Percentiles rank a stretch among this genome's conserved stretches.
phyloP scores from a whole-genome alignment of 2,329 filamentous ascomycete species.

The Seiridium unicorne region DNA sequence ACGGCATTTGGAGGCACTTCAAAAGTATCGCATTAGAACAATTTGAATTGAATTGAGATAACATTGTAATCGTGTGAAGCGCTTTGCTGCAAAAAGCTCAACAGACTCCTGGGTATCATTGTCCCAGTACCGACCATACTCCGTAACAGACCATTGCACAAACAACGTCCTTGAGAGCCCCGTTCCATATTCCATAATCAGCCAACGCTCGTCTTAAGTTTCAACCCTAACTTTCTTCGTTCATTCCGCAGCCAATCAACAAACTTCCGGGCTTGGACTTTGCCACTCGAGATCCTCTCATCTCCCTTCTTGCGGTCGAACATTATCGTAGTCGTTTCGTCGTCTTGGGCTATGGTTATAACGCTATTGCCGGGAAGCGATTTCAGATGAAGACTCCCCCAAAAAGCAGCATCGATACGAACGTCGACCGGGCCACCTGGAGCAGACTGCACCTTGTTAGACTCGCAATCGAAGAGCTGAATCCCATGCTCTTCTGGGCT shows the following conservation, averaged over 20 bases:
- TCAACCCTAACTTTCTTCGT: neutral
- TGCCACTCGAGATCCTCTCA: constrained; percentile 14
- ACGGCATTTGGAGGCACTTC: neutral
- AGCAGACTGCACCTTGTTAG: neutral
- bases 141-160: too few relatives aligned
- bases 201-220: neutral
- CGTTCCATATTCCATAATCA: neutral
- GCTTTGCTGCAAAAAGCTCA: too few relatives aligned
- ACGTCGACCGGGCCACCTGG: neutral
- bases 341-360: constrained; percentile 4
- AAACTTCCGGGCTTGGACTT: constrained; percentile 19
- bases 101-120: too few relatives aligned
- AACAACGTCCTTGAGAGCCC: too few relatives aligned
- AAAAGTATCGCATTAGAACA: neutral
- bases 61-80: too few relatives aligned
- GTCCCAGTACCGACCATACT: too few relatives aligned
- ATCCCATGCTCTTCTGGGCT: neutral
- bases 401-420: constrained; percentile 11
- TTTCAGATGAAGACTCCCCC: neutral
- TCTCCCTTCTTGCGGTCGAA: constrained; percentile 15
- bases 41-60: too few relatives aligned
- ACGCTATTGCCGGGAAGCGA: constrained; percentile 4
- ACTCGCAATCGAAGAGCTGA: neutral
- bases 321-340: neutral
- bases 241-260: constrained; percentile 18